Evolutionary conservation across 495 filamentous ascomycete genomes (phyloP).

Genomic region (Lentithecium fluviatile): DNA sequence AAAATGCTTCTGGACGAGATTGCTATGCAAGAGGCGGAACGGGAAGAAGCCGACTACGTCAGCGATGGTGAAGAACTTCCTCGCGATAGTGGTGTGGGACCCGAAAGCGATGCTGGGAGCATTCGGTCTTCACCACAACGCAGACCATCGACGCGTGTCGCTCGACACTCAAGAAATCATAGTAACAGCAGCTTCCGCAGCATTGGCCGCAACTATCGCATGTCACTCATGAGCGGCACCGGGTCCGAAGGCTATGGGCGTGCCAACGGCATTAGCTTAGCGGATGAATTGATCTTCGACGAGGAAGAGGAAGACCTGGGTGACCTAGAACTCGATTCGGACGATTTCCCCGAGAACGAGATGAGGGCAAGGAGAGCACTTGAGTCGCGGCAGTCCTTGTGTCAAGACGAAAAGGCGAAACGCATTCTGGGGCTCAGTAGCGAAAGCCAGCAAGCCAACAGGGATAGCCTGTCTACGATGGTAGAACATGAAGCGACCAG

Average conservation of each 20-base stretch:
- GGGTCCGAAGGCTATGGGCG: conserved; percentile 56
- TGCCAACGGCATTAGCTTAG: conserved; percentile 70
- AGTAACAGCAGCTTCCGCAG: conserved; percentile 62
- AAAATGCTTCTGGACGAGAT: conserved; percentile 83
- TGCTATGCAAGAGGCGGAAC: conserved; percentile 66
- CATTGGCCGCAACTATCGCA: conserved; percentile 52
- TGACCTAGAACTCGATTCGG: conserved; percentile 42
- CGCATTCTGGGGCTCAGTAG: conserved; percentile 40
- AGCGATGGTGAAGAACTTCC: conserved; percentile 54
- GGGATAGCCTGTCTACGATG: conserved; percentile 8
- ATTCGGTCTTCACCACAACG: conserved; percentile 60
- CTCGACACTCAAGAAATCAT: conserved; percentile 55
- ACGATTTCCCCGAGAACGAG: conserved; percentile 43
- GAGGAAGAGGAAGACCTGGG: conserved; percentile 60
- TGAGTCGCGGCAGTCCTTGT: conserved; percentile 38
- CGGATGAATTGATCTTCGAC: conserved; percentile 85
- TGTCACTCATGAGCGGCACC: conserved; percentile 59
- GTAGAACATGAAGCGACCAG: conserved; percentile 23
- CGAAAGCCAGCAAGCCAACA: conserved; percentile 23
- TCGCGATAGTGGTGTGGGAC: conserved; percentile 48
- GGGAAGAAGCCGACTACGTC: conserved; percentile 46
- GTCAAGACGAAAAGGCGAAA: conserved; percentile 46
- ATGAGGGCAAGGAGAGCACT: conserved; percentile 38
- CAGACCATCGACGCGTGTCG: conserved; percentile 53
- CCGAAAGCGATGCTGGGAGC: conserved; percentile 73